These are phyloP conservation scores for Cunninghamia lanceolata DNA, from an alignment of 75 land plant genomes.

Conservation along the genomic window DNA sequence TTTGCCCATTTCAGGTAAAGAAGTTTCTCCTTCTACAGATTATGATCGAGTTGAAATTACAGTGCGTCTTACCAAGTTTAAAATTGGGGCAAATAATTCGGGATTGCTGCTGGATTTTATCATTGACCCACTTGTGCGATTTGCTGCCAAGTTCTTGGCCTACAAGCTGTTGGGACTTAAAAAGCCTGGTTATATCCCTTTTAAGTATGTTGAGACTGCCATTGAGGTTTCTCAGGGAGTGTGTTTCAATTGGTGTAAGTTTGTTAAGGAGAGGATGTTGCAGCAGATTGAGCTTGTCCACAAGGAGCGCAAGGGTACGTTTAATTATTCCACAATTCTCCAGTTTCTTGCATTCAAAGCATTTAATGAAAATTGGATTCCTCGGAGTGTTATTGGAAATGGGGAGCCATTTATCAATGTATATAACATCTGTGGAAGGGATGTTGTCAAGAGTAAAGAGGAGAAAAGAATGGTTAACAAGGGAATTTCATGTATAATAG, in stretches of 20 bases:
- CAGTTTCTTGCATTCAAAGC: neutral
- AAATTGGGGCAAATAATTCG: neutral
- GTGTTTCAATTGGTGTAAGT: neutral
- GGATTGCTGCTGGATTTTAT: neutral
- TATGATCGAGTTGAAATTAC: neutral
- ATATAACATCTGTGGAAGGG: neutral
- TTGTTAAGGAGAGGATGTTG: neutral
- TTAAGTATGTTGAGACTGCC: neutral
- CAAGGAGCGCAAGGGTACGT: neutral
- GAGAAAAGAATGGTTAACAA: neutral
- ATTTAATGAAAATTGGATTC: neutral
- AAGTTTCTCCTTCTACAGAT: neutral
- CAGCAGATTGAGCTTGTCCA: neutral
- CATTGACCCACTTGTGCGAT: neutral
- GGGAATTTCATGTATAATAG: neutral
- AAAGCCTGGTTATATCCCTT: neutral
- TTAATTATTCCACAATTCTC: neutral
- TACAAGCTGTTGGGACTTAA: neutral
- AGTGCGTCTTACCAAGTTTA: neutral
- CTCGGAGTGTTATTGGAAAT: neutral
- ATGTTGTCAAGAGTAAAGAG: neutral
- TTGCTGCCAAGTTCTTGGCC: neutral
- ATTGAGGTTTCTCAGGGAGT: neutral
- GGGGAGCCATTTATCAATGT: neutral
- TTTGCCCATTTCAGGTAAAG: neutral